Evolutionary conservation across 306 rosid genomes (phyloP).

Genomic region (Herpetospermum pedunculosum): DNA sequence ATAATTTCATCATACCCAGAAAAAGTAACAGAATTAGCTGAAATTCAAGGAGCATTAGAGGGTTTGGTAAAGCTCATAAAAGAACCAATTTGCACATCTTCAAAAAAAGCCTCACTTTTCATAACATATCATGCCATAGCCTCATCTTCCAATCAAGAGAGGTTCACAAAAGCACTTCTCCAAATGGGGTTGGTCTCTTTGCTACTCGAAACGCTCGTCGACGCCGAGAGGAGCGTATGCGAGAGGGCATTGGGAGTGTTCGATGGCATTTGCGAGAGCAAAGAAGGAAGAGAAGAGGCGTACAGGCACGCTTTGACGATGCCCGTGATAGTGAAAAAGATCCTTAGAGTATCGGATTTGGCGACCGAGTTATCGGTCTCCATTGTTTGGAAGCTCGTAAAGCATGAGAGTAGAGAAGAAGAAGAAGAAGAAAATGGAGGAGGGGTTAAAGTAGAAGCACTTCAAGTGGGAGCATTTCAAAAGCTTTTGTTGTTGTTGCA

Average conservation of each 20-base stretch:
- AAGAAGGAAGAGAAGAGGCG: conserved; percentile 20
- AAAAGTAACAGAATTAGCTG: background rate
- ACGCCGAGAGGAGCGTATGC: conserved; percentile 24
- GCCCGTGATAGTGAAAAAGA: conserved; percentile 34
- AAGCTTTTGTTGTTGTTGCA: conserved; percentile 36
- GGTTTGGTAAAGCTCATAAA: conserved; percentile 23
- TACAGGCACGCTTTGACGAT: conserved; percentile 18
- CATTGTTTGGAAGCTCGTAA: conserved; percentile 32
- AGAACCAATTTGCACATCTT: conserved; percentile 29
- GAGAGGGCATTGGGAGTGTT: conserved; percentile 30
- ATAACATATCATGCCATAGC: conserved; percentile 17
- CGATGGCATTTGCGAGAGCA: conserved; percentile 17
- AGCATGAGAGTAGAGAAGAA: background rate
- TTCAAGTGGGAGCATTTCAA: conserved; percentile 37
- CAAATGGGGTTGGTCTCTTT: conserved; percentile 20
- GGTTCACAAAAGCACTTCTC: conserved; percentile 5
- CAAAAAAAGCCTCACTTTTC: conserved; percentile 29
- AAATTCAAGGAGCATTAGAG: conserved; percentile 23
- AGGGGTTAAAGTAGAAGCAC: conserved; percentile 19
- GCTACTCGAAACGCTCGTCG: conserved; percentile 19
- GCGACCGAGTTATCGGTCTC: conserved; percentile 27
- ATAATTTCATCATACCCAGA: conserved; percentile 14
- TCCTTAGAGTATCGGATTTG: conserved; percentile 23
- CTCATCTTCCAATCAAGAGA: conserved; percentile 1
- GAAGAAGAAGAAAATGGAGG: conserved; percentile 1